Evolutionary conservation across 441 rosid species (phyloP).

Genomic region (Brassica hybrid): DNA sequence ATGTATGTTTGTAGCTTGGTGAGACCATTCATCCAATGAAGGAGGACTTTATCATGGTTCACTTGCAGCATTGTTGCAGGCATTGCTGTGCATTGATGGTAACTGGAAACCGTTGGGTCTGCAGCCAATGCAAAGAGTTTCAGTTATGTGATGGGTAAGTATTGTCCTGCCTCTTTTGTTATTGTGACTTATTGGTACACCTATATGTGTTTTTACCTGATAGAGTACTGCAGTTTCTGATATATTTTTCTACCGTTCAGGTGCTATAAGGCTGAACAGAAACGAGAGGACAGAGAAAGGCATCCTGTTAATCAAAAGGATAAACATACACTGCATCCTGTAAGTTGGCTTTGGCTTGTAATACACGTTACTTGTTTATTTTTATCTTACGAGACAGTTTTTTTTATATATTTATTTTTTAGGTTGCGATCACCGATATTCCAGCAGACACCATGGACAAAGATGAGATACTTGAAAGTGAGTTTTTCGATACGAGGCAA

Average conservation of each 20-base stretch:
- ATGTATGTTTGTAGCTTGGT: conserved; percentile 69
- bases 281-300: conserved; percentile 87
- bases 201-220: too few relatives aligned
- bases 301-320: conserved; percentile 89
- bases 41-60: conserved; percentile 99
- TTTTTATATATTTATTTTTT: too few relatives aligned
- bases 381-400: conserved; percentile 20
- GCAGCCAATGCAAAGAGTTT: neutral
- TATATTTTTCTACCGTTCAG: conserved; percentile 58
- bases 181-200: too few relatives aligned
- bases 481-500: conserved; percentile 97
- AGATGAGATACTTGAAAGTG: conserved; percentile 98
- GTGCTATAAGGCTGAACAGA: conserved; percentile 87
- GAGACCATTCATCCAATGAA: conserved; percentile 97
- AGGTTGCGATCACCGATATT: conserved; percentile 78
- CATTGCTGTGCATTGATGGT: neutral
- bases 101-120: conserved; percentile 10
- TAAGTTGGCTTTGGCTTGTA: conserved; percentile 48
- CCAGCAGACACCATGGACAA: conserved; percentile 82
- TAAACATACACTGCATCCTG: conserved; percentile 70
- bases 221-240: too few relatives aligned
- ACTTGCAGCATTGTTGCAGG: conserved; percentile 76
- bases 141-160: conserved; percentile 47
- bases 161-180: conserved; percentile 30
- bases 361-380: neutral